Evolutionary conservation across 2,329 filamentous ascomycete species (phyloP).

Genomic region (Zymoseptoria tritici): DNA sequence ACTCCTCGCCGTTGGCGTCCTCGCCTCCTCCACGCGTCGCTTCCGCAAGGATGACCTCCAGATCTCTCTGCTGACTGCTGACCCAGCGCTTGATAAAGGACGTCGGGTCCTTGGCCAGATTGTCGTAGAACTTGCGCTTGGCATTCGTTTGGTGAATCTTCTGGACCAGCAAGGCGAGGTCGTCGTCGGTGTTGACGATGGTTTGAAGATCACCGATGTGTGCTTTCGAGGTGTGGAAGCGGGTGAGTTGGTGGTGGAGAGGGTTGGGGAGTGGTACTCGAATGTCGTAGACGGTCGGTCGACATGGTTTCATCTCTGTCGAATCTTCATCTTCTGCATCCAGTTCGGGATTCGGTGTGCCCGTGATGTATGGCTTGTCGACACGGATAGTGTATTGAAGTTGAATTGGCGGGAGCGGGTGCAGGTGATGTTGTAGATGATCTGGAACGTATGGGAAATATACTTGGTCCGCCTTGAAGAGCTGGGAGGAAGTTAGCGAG

Average conservation of each 20-base stretch:
- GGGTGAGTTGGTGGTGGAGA: conserved; percentile 58
- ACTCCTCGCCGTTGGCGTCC: conserved; percentile 56
- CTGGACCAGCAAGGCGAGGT: conserved; percentile 75
- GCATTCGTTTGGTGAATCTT: conserved; percentile 78
- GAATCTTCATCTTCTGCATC: conserved; percentile 33
- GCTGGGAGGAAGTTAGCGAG: conserved; percentile 39
- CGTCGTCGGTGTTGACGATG: conserved; percentile 71
- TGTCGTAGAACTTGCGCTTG: conserved; percentile 80
- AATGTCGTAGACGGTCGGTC: conserved; percentile 83
- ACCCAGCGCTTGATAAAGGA: conserved; percentile 83
- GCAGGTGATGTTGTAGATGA: conserved; percentile 64
- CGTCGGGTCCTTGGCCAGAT: conserved; percentile 71
- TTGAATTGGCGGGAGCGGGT: conserved; percentile 70
- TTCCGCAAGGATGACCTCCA: conserved; percentile 83
- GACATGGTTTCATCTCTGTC: conserved; percentile 38
- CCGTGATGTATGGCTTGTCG: conserved; percentile 50
- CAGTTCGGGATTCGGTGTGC: conserved; percentile 60
- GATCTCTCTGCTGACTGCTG: conserved; percentile 80
- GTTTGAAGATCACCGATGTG: conserved; percentile 63
- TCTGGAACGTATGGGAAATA: conserved; percentile 80
- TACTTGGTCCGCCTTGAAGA: conserved; percentile 65
- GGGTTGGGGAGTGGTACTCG: conserved; percentile 77
- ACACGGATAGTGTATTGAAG: conserved; percentile 90
- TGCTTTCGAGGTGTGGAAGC: conserved; percentile 32
- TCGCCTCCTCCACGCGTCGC: conserved; percentile 51